Conservation (phyloP, 345 rosid species). For the Salix purpurea region DNA sequence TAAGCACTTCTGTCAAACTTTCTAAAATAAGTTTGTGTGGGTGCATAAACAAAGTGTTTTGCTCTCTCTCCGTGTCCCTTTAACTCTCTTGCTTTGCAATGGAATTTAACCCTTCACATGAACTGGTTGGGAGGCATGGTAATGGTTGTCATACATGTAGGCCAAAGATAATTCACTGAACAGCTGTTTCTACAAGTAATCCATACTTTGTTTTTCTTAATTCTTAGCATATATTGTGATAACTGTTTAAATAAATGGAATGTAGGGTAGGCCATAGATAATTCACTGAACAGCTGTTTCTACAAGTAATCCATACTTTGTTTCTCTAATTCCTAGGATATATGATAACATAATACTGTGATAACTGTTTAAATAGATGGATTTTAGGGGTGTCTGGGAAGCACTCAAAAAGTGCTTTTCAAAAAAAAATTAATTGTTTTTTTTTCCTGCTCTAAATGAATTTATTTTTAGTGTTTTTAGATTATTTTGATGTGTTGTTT, state of each 20-base stretch:
- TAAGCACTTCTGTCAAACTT: conserved; percentile 33
- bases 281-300: not conserved
- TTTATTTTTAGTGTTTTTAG: no score
- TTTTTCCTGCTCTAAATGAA: no score
- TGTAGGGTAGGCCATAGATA: not conserved
- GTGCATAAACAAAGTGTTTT: not conserved
- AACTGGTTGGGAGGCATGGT: not conserved
- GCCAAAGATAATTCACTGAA: not conserved
- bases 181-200: not conserved
- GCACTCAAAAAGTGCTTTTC: no score
- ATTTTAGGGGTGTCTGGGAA: not conserved
- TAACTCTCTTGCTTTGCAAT: not conserved
- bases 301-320: not conserved
- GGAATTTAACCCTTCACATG: not conserved
- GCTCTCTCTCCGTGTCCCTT: not conserved
- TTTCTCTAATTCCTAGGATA: not conserved
- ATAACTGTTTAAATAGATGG: not conserved
- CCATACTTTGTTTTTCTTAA: not conserved
- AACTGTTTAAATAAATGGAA: not conserved
- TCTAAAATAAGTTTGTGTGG: conserved; percentile 23
- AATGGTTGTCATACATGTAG: not conserved
- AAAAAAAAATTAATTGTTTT: no score
- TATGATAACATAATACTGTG: no score
- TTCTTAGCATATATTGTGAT: not conserved
- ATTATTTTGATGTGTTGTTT: no score